Evolutionary conservation across 2,329 filamentous ascomycete species (phyloP), one percentile per base, ranked within the genome.

Genomic region (Pestalotiopsis sp.): DNA sequence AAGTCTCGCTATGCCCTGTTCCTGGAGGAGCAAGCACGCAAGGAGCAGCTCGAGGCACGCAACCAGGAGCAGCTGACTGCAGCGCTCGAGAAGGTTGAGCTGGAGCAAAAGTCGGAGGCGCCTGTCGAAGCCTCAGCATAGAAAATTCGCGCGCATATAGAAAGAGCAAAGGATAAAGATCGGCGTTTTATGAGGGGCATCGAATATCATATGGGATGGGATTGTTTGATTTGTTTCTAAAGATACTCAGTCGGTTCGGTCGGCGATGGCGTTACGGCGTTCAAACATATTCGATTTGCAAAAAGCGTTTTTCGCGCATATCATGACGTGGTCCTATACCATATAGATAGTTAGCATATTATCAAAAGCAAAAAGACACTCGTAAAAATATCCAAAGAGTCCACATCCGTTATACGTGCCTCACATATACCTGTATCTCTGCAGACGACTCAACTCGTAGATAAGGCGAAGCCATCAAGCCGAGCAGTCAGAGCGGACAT

Each of bases 1-100:
- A 92, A 95, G 81, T 97, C 93, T 69, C 91, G 94, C 74, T 99
- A 98, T 77, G 93, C 94, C 12, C 90, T 95, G 82, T 98, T 92
- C 82, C 83, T 97, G 68, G 86, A 87, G 75, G 90, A 94, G 70
- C 88, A 92, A 81, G 91, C 94, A 78, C 83, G 86, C 77, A 91
- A 93, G 84, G 84, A 86, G 72, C 85, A 90, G 73, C 87, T 89
- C 72, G 74, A 78, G 66, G 91, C 93, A 84, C 85, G 90, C 73
- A 87, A 89, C 64, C 74, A 78, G 66, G 56, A 62, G 38, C 27
- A 72, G 66, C 71, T 75, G 20, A 68, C 69, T 7, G 73, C 70
- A 4, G 74, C 73, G 1, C 69, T 74, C 9, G 66, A 74, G 61
- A 73, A 73, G 63, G 72, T 73, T 4, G 69, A 75, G 61, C 58